Evolutionary conservation across 441 rosid genomes (phyloP).

Genomic region (Populus hybrid): DNA sequence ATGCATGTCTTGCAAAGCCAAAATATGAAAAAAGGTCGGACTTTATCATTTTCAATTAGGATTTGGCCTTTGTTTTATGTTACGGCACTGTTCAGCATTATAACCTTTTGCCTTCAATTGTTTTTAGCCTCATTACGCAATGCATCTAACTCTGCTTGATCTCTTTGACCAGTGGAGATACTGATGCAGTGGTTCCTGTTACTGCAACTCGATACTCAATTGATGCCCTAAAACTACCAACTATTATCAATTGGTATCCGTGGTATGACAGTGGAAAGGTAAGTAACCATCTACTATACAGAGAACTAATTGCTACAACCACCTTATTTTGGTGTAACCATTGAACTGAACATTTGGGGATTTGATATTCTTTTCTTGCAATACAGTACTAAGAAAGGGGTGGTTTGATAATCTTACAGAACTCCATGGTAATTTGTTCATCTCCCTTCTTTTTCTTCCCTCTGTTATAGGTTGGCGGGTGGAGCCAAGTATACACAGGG

Average conservation of each 20-base stretch:
- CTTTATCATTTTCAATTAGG: neutral
- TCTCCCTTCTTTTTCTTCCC: neutral
- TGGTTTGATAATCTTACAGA: neutral
- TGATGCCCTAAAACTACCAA: constrained; percentile 65
- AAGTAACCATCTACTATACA: constrained; percentile 1
- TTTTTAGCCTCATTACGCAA: neutral
- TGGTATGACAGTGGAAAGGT: constrained; percentile 83
- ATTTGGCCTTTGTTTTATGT: neutral
- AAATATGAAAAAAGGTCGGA: neutral
- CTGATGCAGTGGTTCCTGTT: constrained; percentile 82
- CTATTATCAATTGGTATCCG: constrained; percentile 74
- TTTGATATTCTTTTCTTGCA: neutral
- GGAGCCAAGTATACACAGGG: constrained; percentile 90
- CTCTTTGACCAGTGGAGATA: constrained; percentile 67
- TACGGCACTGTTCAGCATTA: neutral
- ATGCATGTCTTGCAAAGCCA: neutral
- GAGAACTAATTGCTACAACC: neutral
- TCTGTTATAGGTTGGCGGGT: constrained; percentile 74
- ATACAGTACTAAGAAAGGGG: neutral
- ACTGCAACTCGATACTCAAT: constrained; percentile 87
- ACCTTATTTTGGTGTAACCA: neutral
- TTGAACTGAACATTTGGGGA: neutral
- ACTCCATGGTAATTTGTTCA: neutral
- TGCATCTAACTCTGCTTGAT: constrained; percentile 14
- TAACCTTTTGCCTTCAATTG: neutral